Percentiles rank a stretch among this genome's conserved stretches.
These are phyloP conservation scores for Protostelium mycophagum DNA, from an alignment of 78 protist species.

Conservation along the genomic window DNA sequence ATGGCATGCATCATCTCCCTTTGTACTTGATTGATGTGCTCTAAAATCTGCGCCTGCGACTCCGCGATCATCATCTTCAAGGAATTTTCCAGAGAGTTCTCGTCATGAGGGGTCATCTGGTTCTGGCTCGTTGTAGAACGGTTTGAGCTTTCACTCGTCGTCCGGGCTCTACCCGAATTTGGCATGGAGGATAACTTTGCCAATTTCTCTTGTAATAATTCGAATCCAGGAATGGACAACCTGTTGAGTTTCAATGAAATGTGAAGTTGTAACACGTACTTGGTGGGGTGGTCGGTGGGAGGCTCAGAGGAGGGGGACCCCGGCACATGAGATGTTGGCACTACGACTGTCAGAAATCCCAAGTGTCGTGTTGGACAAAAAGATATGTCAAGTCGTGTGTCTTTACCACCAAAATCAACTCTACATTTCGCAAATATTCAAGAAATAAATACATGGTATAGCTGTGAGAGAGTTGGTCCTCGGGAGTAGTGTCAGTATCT, in stretches of 20 bases:
- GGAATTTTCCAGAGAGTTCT: too few relatives aligned
- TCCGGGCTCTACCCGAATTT: too few relatives aligned
- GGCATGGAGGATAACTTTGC: background rate
- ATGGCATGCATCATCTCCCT: background rate
- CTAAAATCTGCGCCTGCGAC: background rate
- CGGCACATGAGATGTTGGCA: background rate
- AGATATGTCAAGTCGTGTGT: too few relatives aligned
- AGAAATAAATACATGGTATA: too few relatives aligned
- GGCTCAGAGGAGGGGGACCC: background rate
- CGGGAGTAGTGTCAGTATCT: too few relatives aligned
- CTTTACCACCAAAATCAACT: too few relatives aligned
- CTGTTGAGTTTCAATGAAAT: background rate
- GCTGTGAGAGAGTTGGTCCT: too few relatives aligned
- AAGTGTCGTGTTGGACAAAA: background rate
- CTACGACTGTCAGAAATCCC: background rate
- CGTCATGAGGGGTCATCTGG: too few relatives aligned
- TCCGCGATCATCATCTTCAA: background rate
- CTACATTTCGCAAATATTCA: too few relatives aligned
- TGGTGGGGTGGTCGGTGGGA: background rate
- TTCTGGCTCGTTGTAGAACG: too few relatives aligned
- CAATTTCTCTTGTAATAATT: background rate
- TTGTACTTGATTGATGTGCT: background rate
- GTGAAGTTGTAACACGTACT: background rate
- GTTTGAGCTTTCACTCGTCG: too few relatives aligned
- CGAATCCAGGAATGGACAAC: background rate